phyloP scores from a whole-genome alignment of 805 yeast genomes.

The Kodamaea fukazawae region DNA sequence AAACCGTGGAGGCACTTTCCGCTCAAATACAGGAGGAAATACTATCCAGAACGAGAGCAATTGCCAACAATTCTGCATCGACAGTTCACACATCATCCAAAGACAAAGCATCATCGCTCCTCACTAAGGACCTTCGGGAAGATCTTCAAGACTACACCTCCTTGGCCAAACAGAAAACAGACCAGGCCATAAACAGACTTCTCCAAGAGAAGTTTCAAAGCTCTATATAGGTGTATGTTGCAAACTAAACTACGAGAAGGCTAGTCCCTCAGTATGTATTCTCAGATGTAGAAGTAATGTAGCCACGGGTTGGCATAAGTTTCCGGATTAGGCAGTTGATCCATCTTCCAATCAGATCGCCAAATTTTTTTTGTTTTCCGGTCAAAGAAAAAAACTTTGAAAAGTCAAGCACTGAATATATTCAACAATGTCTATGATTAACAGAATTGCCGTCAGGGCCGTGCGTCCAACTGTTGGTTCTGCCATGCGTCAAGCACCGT shows the following conservation, averaged over 20 bases:
- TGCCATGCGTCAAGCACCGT: constrained; percentile 45
- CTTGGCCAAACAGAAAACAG: constrained; percentile 28
- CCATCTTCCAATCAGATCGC: constrained; percentile 30
- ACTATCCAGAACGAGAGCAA: constrained; percentile 6
- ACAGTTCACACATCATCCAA: not conserved
- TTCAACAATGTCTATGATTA: constrained; percentile 38
- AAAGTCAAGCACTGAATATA: constrained; percentile 13
- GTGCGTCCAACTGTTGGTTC: constrained; percentile 38
- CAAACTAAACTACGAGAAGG: too few species aligned
- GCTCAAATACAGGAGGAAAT: constrained; percentile 22
- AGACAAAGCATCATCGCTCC: constrained; percentile 7
- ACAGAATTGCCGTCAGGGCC: constrained; percentile 44
- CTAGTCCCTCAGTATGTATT: too few species aligned
- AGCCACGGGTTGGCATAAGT: not conserved
- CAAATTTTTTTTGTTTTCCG: constrained; percentile 19
- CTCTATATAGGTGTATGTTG: too few species aligned
- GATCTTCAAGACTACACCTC: constrained; percentile 24
- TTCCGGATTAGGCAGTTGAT: constrained; percentile 30
- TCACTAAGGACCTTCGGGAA: constrained; percentile 32
- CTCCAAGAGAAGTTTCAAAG: constrained; percentile 24
- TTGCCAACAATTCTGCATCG: constrained; percentile 6
- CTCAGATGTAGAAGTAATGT: too few species aligned
- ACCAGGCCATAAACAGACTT: constrained; percentile 16
- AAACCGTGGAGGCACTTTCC: constrained; percentile 29
- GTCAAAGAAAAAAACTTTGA: constrained; percentile 16